Percentiles rank a stretch among this genome's conserved stretches.
Evolutionary conservation across 1,284 basidiomycete species (phyloP).

Genomic region (Paramarasmius palmivorus): DNA sequence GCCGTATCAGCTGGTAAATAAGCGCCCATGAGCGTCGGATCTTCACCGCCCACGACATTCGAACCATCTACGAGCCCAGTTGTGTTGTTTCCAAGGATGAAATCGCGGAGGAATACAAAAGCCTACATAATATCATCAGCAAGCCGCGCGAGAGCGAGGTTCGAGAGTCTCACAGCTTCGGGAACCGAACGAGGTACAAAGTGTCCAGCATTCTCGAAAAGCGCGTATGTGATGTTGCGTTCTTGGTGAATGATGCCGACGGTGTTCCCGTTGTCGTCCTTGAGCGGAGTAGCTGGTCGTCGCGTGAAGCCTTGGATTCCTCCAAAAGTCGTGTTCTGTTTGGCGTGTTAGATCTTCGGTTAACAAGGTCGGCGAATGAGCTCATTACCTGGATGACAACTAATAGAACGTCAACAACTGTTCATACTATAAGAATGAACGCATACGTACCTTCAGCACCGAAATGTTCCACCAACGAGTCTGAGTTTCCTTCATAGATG

Average conservation of each 20-base stretch:
- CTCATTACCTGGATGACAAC: conserved; percentile 44
- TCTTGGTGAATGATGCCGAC: conserved; percentile 54
- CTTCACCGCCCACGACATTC: conserved; percentile 13
- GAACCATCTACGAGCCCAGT: conserved; percentile 22
- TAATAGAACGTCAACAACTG: too few relatives aligned
- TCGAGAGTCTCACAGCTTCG: conserved; percentile 5
- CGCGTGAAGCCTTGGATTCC: conserved; percentile 51
- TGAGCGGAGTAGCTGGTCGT: conserved; percentile 46
- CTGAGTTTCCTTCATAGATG: conserved; percentile 50
- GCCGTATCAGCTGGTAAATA: conserved; percentile 11
- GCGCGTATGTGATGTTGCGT: conserved; percentile 46
- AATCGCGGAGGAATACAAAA: conserved; percentile 26
- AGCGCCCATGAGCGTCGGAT: conserved; percentile 10
- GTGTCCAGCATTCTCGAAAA: conserved; percentile 44
- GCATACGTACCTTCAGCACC: conserved; percentile 37
- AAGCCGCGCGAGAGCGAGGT: neutral
- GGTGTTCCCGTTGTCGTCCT: conserved; percentile 40
- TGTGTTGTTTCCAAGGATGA: conserved; percentile 26
- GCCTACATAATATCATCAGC: conserved; percentile 15
- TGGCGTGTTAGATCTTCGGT: neutral
- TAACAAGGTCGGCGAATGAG: neutral
- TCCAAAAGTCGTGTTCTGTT: conserved; percentile 53
- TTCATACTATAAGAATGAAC: neutral
- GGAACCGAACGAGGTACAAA: conserved; percentile 11
- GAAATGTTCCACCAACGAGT: conserved; percentile 45